Evolutionary conservation across 345 rosid species (phyloP).

Genomic region (Lepidium africanum): DNA sequence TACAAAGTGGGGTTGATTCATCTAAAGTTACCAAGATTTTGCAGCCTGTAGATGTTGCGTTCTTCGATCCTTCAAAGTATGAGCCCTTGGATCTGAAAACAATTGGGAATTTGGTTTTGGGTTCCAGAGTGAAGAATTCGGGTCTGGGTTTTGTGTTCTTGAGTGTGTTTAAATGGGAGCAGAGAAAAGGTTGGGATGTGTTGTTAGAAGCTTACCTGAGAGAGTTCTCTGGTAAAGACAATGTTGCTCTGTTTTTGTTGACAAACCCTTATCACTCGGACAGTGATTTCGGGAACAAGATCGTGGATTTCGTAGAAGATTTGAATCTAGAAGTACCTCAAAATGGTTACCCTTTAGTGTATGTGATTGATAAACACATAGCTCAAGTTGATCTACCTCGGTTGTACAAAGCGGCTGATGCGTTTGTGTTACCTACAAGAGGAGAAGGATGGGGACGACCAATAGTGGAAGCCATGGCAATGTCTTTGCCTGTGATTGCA

Average conservation of each 20-base stretch:
- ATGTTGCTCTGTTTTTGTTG: slow-evolving; percentile 52
- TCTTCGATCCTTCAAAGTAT: slow-evolving; percentile 58
- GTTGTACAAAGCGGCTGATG: slow-evolving; percentile 67
- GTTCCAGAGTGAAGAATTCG: slow-evolving; percentile 6
- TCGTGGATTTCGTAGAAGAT: slow-evolving; percentile 49
- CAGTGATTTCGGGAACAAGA: slow-evolving; percentile 62
- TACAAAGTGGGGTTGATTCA: slow-evolving; percentile 63
- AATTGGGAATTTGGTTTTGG: slow-evolving; percentile 43
- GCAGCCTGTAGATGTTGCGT: slow-evolving; percentile 67
- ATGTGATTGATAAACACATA: slow-evolving; percentile 58
- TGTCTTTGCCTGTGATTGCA: slow-evolving; percentile 72
- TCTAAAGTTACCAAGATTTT: slow-evolving; percentile 72
- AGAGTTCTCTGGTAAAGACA: slow-evolving; percentile 53
- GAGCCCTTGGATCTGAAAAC: slow-evolving; percentile 41
- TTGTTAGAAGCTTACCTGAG: slow-evolving; percentile 62
- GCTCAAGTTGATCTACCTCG: slow-evolving; percentile 68
- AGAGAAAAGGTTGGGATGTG: slow-evolving; percentile 88
- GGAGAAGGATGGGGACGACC: slow-evolving; percentile 95
- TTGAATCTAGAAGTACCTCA: slow-evolving; percentile 32
- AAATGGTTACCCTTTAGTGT: slow-evolving; percentile 45
- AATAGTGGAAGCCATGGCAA: slow-evolving; percentile 80
- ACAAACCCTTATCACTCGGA: slow-evolving; percentile 75
- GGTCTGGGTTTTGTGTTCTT: slow-evolving; percentile 54
- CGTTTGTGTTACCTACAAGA: slow-evolving; percentile 75
- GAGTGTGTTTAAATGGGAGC: slow-evolving; percentile 87